A percentile compares a stretch with the other conserved stretches of the same genome.
phyloP scores from a whole-genome alignment of 768 basidiomycete species.

The Lanmaoa rubissima region DNA sequence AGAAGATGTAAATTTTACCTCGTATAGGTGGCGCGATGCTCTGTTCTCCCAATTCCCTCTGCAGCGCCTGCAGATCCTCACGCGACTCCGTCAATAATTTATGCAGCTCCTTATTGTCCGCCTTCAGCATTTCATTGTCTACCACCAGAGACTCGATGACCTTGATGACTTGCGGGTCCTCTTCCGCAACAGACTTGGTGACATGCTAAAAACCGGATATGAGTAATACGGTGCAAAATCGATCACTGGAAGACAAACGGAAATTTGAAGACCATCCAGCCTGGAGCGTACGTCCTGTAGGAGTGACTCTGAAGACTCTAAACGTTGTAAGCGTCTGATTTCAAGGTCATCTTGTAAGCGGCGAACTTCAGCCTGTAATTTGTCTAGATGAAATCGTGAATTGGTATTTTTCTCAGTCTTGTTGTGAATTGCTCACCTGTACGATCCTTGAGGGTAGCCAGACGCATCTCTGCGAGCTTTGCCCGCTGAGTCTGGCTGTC shows the following conservation, averaged over 20 bases:
- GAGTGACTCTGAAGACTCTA: slow-evolving; percentile 66
- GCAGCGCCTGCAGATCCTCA: slow-evolving; percentile 68
- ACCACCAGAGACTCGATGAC: slow-evolving; percentile 84
- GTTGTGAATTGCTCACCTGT: slow-evolving; percentile 43
- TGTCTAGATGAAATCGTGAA: slow-evolving; percentile 43
- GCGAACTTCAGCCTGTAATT: slow-evolving; percentile 65
- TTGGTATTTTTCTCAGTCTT: neutral
- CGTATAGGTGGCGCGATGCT: slow-evolving; percentile 47
- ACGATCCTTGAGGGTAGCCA: slow-evolving; percentile 63
- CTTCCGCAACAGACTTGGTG: slow-evolving; percentile 35
- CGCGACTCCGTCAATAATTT: slow-evolving; percentile 69
- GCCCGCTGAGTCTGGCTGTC: slow-evolving; percentile 69
- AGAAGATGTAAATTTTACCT: slow-evolving; percentile 31
- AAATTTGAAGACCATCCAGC: slow-evolving; percentile 57
- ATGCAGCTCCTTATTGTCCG: slow-evolving; percentile 78
- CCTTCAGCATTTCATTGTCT: slow-evolving; percentile 80
- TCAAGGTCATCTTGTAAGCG: slow-evolving; percentile 64
- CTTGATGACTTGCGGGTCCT: slow-evolving; percentile 59
- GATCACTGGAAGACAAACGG: slow-evolving; percentile 40
- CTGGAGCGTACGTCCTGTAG: slow-evolving; percentile 63
- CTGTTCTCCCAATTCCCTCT: slow-evolving; percentile 76
- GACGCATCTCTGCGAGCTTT: slow-evolving; percentile 62
- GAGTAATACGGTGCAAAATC: slow-evolving; percentile 5
- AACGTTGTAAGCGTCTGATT: slow-evolving; percentile 53
- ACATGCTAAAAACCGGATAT: slow-evolving; percentile 36